Evolutionary conservation across 352 stramenopile genomes (phyloP).

Genomic region (Globisporangium uncinulatum): DNA sequence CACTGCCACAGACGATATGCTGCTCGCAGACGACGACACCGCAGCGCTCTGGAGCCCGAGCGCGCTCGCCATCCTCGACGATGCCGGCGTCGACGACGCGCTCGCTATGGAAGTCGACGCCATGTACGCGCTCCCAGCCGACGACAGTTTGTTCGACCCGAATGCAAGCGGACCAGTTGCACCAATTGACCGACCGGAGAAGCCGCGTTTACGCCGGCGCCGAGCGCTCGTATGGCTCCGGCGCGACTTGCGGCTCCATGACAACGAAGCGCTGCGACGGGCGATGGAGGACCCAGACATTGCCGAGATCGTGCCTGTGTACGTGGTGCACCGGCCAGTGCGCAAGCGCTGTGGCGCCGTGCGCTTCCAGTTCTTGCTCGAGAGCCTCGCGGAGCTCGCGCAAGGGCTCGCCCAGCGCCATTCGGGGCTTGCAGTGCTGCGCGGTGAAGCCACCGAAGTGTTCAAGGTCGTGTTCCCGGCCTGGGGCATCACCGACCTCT

Average conservation of each 20-base stretch:
- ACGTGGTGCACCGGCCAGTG: slow-evolving; percentile 78
- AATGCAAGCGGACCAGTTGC: background rate
- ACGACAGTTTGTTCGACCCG: background rate
- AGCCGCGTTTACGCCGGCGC: slow-evolving; percentile 5
- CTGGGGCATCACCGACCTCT: slow-evolving; percentile 64
- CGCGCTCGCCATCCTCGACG: slow-evolving; percentile 10
- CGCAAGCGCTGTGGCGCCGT: slow-evolving; percentile 61
- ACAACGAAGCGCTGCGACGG: slow-evolving; percentile 90
- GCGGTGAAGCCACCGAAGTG: slow-evolving; percentile 54
- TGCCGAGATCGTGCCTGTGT: slow-evolving; percentile 63
- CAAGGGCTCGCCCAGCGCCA: slow-evolving; percentile 23
- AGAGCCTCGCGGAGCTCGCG: slow-evolving; percentile 83
- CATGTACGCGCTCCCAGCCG: slow-evolving; percentile 3
- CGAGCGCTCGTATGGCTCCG: slow-evolving; percentile 89
- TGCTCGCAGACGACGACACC: slow-evolving; percentile 5
- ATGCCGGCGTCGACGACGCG: background rate
- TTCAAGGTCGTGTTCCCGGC: slow-evolving; percentile 39
- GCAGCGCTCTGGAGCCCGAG: slow-evolving; percentile 9
- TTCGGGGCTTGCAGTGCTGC: slow-evolving; percentile 44
- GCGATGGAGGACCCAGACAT: slow-evolving; percentile 30
- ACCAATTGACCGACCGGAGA: background rate
- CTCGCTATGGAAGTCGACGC: slow-evolving; percentile 7
- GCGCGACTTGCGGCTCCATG: slow-evolving; percentile 92
- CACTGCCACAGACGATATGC: slow-evolving; percentile 4
- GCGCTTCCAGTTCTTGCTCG: slow-evolving; percentile 90